Conservation (phyloP, 352 stramenopile species). For the Phytophthora parvispora region DNA sequence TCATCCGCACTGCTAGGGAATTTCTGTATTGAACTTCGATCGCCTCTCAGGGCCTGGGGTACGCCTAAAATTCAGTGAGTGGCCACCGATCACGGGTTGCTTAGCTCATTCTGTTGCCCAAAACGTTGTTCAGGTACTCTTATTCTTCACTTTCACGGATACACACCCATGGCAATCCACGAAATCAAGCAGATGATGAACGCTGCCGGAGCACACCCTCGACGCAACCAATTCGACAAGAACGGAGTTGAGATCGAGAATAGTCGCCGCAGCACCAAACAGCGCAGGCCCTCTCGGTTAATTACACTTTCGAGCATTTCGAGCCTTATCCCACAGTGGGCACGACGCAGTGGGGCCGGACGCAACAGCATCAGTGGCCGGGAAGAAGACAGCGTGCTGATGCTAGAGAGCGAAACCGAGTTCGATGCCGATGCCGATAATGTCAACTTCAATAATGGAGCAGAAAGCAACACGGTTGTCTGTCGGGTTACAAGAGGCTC, state of each 20-base stretch:
- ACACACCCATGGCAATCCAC: constrained; percentile 44
- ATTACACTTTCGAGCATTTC: constrained; percentile 50
- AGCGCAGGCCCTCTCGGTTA: constrained; percentile 29
- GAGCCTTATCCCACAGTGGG: constrained; percentile 41
- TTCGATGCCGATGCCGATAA: constrained; percentile 13
- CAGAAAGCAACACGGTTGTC: constrained; percentile 42
- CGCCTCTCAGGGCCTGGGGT: constrained; percentile 72
- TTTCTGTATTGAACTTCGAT: constrained; percentile 81
- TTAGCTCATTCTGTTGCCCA: not conserved
- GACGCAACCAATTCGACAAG: constrained; percentile 25
- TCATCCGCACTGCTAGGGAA: constrained; percentile 68
- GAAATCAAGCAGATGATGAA: constrained; percentile 73
- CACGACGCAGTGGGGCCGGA: constrained; percentile 39
- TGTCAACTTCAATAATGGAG: not conserved
- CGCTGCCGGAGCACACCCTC: constrained; percentile 46
- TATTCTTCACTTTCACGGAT: constrained; percentile 82
- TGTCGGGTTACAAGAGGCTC: constrained; percentile 33
- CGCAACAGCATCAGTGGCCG: constrained; percentile 51
- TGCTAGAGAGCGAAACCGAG: constrained; percentile 28
- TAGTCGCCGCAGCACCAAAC: constrained; percentile 16
- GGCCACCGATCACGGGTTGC: not conserved
- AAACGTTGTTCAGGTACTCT: constrained; percentile 64
- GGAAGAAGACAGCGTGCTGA: constrained; percentile 48
- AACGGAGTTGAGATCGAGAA: constrained; percentile 25
- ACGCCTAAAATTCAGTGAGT: not conserved